Base-by-base conservation (phyloP, 257 asterid species). In the Osmanthus fragrans region DNA sequence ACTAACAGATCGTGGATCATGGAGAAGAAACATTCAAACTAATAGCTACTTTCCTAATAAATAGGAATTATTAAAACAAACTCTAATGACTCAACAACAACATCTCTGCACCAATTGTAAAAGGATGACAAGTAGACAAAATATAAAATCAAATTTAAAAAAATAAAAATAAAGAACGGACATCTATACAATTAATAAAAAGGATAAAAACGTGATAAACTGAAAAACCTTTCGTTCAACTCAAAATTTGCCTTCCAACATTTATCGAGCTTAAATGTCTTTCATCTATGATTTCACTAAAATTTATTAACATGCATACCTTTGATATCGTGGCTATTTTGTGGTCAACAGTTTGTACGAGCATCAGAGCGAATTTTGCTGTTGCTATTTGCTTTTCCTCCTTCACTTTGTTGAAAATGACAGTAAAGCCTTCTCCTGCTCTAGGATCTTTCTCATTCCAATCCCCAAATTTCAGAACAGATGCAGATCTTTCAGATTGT, bases 381-480 rank as follows among this genome's bases (percentile, higher is more conserved):
- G 86, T 82, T 73, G 86, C 80, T 16, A 68, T 68, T 9, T 75
- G 83, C 70, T 80, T 86, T 80, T 84, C 90, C 73, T 86, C 82
- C 67, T 84, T 86, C 0, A 84, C 82, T 51, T 80, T 86, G 84
- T 75, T 75, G 85, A 86, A 86, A 49, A 84, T 79, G 39, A 84
- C 82, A 7, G 85, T 86, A 64, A 82, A 86, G 30, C 90, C 85
- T 80, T 84, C 87, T 64, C 83, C 86, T 2, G 83, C 75, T 42
- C 5, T 75, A 2, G 86, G 90, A 8, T 86, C 86, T 23, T n/a
- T 75, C 54, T 79, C 86, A 80, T 80, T 85, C 88, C 90, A 82
- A 34, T 79, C 90, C 23, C 90, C 90, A 77, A 86, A 84, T 80
- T 84, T 86, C 16, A 85, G 90, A 45, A 84, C 76, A 2, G 85